Evolutionary conservation across 164 flowering plant species (phyloP), one percentile per base, ranked within the genome.

Genomic region (Vitis riparia): DNA sequence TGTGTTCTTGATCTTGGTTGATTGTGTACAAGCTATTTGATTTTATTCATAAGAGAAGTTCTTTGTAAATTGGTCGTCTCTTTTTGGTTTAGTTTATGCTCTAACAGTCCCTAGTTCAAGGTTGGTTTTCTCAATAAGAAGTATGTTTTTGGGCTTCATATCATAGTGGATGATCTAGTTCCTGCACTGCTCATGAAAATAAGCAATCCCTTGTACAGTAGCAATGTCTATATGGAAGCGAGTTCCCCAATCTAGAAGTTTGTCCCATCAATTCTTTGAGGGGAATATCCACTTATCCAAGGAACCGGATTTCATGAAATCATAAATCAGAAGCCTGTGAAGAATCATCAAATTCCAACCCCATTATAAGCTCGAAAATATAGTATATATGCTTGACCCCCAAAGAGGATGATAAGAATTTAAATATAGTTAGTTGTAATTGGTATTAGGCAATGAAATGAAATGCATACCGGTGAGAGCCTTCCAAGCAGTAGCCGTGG

Each of bases 131-230:
- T 90, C 94, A 66, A 90, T 97, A 16, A 95, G 57, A 30, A 95
- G 78, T n/a, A 95, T 93, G 47, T 93, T 95, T 66, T 93, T 97
- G 0, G 98, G 99, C 76, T 95, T 95, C 59, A 95, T 95, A 77
- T 93, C 99, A n/a, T 98, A 95, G 68, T 95, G 99, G 29, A 95
- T 91, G 55, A 95, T 89, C 52, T 94, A 72, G 55, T 95, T 72
- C 64, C 96, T 72, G 60, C 99, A 95, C 61, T 91, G 98, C 81
- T 95, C 97, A 53, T 95, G 98, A 69, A 93, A 91, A 71, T 95
- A 93, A 49, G 99, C 94, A 10, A 95, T 87, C 59, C 98, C 98
- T 75, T 86, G 94, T n/a, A 98, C 99, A 6, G 93, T 91, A 3
- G 79, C 85, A 11, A 86, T 55, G 1, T 97, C 99, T 72, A 95